Percentiles rank a stretch among this genome's conserved stretches.
phyloP scores from a whole-genome alignment of 441 rosid species.

The Erodium moschatum region DNA sequence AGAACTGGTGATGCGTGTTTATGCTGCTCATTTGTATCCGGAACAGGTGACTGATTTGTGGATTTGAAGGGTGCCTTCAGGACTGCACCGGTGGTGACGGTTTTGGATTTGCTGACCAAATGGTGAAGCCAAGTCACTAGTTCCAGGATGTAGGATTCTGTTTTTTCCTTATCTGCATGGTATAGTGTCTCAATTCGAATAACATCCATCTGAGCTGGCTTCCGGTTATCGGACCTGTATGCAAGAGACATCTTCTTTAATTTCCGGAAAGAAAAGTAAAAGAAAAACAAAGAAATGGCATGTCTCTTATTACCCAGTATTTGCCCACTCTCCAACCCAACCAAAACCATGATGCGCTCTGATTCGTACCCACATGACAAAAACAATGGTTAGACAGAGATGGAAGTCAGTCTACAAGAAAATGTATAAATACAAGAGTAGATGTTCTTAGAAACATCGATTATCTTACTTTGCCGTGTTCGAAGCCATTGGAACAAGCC shows the following conservation, averaged over 20 bases:
- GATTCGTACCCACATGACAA: slow-evolving; percentile 17
- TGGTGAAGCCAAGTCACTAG: slow-evolving; percentile 55
- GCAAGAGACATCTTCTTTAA: neutral
- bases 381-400: slow-evolving; percentile 2
- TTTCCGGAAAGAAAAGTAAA: neutral
- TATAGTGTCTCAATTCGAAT: slow-evolving; percentile 56
- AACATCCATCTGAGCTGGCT: slow-evolving; percentile 38
- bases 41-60: slow-evolving; percentile 7
- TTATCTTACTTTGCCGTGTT: slow-evolving; percentile 82
- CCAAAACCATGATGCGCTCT: slow-evolving; percentile 68
- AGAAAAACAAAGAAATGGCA: neutral
- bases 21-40: slow-evolving; percentile 14
- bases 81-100: slow-evolving; percentile 24
- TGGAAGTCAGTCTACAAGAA: neutral
- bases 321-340: slow-evolving; percentile 76
- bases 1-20: slow-evolving; percentile 21
- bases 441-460: neutral
- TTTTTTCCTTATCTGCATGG: slow-evolving; percentile 58
- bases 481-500: slow-evolving; percentile 88
- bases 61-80: slow-evolving; percentile 20
- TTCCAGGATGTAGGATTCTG: slow-evolving; percentile 57
- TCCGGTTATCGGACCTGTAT: slow-evolving; percentile 42
- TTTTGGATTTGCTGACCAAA: slow-evolving; percentile 43
- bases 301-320: slow-evolving; percentile 36
- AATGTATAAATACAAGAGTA: neutral